Evolutionary conservation across 78 protist species (phyloP).

Genomic region (Planoprotostelium fungivorum): DNA sequence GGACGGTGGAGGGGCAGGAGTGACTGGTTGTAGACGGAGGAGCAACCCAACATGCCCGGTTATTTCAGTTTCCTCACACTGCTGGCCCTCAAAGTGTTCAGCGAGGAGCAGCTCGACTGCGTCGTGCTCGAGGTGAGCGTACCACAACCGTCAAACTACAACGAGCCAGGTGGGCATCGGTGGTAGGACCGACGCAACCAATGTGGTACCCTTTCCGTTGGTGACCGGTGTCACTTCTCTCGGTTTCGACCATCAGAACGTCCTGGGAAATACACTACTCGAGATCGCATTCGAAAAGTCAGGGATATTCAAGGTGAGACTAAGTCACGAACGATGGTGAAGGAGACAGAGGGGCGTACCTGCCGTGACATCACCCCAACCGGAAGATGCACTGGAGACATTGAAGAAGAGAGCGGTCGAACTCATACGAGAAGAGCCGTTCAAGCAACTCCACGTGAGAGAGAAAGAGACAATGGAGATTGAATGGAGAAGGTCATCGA

Average conservation of each 20-base stretch:
- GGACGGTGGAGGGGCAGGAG: neutral
- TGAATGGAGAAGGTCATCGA: neutral
- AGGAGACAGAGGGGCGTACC: conserved; percentile 12
- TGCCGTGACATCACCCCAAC: conserved; percentile 36
- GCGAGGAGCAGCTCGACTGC: conserved; percentile 57
- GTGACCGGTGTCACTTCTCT: conserved; percentile 66
- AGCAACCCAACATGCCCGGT: neutral
- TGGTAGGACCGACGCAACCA: conserved; percentile 76
- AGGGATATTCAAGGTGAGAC: conserved; percentile 66
- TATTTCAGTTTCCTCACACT: conserved; percentile 72
- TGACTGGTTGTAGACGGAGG: neutral
- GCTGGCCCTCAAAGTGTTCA: conserved; percentile 53
- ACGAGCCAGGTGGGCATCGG: conserved; percentile 68
- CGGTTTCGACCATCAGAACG: conserved; percentile 71
- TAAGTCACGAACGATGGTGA: neutral
- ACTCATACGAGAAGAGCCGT: neutral
- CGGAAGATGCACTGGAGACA: conserved; percentile 47
- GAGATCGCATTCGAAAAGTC: conserved; percentile 79
- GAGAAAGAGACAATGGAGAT: too few species aligned
- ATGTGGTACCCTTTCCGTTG: conserved; percentile 51
- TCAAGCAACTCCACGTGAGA: neutral
- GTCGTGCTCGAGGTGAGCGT: conserved; percentile 61
- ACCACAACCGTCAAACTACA: neutral
- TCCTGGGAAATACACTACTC: conserved; percentile 74
- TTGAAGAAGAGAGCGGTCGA: conserved; percentile 15